Base-by-base conservation (phyloP, 805 yeast species). In the Sugiyamaella qingdaonensis region DNA sequence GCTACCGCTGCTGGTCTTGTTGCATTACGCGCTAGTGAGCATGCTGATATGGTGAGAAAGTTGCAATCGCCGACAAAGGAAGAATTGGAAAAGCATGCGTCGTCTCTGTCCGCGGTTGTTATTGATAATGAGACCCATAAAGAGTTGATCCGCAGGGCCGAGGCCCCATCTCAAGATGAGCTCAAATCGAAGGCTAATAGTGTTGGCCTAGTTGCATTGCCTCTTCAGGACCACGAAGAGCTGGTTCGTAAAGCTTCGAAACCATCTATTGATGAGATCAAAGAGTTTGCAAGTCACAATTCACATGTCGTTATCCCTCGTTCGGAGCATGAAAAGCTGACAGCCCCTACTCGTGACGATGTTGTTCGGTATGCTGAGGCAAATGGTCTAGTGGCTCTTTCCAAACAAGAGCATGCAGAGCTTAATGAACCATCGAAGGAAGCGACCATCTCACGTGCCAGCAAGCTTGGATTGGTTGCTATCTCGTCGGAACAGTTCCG, bases 41-140 rank as follows among this genome's bases (percentile, higher is more conserved):
- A 64, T 35, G 34, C 49, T 10, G 53, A 54, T 2, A 56, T 62
- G 41, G 24, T 62, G 45, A 58, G 68, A 35, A 49, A 48, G 2
- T 62, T 70, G 2, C 54, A 58, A 4, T 41, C 42, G 11, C 62
- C 50, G 5, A 60, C 70, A 1, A 63, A 63, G 49, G 57, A 59
- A 7, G 71, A 68, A 32, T 46, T 74, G 24, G 66, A 62, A 35
- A 53, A 58, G 8, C 66, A 60, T 46, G 72, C 75, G 11, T 55
- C 54, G 32, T 62, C 57, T 34, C 56, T 66, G 4, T 70, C 67
- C 9, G 62, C 68, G 31, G 64, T 59, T 4, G 57, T 70, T 13
- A 27, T 75, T 7, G 58, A 72, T 4, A 59, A 64, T 33, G 72
- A 65, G 16, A 70, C 68, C 24, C 73, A 61, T 32, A 53, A 51